A percentile compares a stretch with the other conserved stretches of the same genome.
Evolutionary conservation across 129 eudicot genomes (phyloP).

Genomic region (Helianthus annuus): HanXRQr2.0-SUNRISE NC_035436.2:203328423-203328922

Average conservation of each 20-base stretch:
- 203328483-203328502: no score
- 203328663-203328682: slow-evolving; percentile 64
- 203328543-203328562: no score
- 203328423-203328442: no score
- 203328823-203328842: slow-evolving; percentile 88
- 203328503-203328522: no score
- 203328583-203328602: not conserved
- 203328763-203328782: slow-evolving; percentile 88
- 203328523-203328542: no score
- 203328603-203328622: not conserved
- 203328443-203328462: no score
- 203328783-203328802: slow-evolving; percentile 89
- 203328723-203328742: slow-evolving; percentile 75
- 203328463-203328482: no score
- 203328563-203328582: no score
- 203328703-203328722: slow-evolving; percentile 58
- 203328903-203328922: slow-evolving; percentile 59
- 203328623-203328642: slow-evolving; percentile 82
- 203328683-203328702: slow-evolving; percentile 94
- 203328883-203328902: slow-evolving; percentile 49
- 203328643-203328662: slow-evolving; percentile 80
- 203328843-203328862: slow-evolving; percentile 66
- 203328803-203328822: slow-evolving; percentile 94
- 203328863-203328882: slow-evolving; percentile 85
- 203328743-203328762: slow-evolving; percentile 53